Conservation (phyloP, 257 asterid species). For the Fraxinus americana region DNA sequence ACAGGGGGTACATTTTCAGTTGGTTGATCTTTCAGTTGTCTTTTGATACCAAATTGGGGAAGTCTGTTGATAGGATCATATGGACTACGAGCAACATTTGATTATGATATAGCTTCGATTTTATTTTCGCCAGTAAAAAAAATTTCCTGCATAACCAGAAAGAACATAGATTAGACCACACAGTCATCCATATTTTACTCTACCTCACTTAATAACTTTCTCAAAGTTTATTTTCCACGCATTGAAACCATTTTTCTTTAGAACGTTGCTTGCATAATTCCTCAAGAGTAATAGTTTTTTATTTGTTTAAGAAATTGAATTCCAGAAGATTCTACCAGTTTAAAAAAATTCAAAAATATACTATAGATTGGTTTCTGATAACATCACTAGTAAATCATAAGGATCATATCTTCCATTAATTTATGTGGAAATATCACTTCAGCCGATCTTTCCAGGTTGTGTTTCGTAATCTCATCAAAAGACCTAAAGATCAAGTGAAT, state of each 20-base stretch:
- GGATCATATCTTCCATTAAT: not conserved
- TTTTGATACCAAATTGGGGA: not conserved
- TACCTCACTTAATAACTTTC: not conserved
- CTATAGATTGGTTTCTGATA: not conserved
- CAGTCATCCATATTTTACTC: not conserved
- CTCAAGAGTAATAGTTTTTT: not conserved
- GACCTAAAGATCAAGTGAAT: slow-evolving; percentile 64
- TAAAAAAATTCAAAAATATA: not conserved
- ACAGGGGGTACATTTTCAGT: not conserved
- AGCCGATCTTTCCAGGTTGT: slow-evolving; percentile 62
- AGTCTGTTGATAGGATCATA: not conserved
- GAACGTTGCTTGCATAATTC: not conserved
- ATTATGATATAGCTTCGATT: not conserved
- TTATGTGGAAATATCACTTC: not conserved
- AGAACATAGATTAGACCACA: not conserved
- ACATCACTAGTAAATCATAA: not conserved
- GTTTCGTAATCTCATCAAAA: slow-evolving; percentile 79
- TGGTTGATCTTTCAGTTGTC: not conserved
- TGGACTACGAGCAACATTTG: not conserved
- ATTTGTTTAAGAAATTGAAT: not conserved
- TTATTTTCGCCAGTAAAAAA: not conserved
- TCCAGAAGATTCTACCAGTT: slow-evolving; percentile 1
- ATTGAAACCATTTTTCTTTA: not conserved
- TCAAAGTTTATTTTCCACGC: not conserved
- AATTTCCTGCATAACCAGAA: not conserved